Base-by-base conservation (phyloP, 192 early-diverging fungal species). In the Backusella circina region DNA sequence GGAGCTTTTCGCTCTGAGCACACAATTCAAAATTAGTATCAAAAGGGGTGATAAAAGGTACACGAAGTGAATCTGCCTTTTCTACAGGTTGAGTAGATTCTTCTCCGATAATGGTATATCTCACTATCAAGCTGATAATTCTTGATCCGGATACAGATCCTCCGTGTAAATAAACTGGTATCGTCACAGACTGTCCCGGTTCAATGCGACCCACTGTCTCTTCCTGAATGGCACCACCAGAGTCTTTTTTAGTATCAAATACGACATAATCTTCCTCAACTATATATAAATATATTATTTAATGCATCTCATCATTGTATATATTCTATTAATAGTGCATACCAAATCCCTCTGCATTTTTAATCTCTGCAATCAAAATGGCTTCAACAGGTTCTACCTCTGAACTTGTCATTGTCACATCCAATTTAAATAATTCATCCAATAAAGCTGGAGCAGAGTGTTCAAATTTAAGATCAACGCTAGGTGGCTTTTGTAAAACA, bases 391-490 rank as follows among this genome's bases (percentile, higher is more conserved):
- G 74, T 28, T 89, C 86, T 1, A 57, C 26, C 73, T 94, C 93
- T 10, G 87, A 82, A 76, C 93, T 94, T 16, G 79, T 79, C 3
- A 93, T 72, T n/a, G 79, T 86, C n/a, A 94, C 76, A 33, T 78
- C 76, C 13, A 94, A 74, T 16, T 84, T 85, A 72, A 89, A 91
- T 16, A 85, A 77, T 71, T 93, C 92, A 68, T 94, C 90, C 67
- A 94, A 70, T n/a, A 90, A 77, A 1, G 89, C 90, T 18, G 92
- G 92, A 1, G 91, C 79, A 26, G 72, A 72, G 69, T 93, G 88
- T 1, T 79, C 73, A 2, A 87, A 74, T 35, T 77, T 69, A 35
- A 94, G 82, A 39, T 83, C 79, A 0, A 94, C 68, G 30, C 89
- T 89, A 33, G 93, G 90, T 47, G 89, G 89, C 26, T 85, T 82